A percentile compares a stretch with the other conserved stretches of the same genome.
These are phyloP conservation scores for Rhizopus microsporus DNA, from an alignment of 371 early-diverging fungal species.

Conservation along the genomic window DNA sequence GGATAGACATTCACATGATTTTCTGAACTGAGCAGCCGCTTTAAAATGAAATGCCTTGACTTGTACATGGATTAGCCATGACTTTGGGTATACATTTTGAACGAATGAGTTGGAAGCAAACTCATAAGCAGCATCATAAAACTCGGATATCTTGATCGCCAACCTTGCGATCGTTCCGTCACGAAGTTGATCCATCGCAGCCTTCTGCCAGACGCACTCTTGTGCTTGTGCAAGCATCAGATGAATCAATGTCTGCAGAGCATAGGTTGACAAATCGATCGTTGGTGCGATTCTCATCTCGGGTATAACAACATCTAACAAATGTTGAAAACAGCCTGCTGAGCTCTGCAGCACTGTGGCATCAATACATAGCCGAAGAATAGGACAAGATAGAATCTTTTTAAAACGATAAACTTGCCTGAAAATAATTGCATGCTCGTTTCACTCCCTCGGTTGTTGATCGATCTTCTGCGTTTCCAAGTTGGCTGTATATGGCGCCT, in stretches of 20 bases:
- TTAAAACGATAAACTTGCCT: conserved; percentile 45
- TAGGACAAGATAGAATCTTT: background rate
- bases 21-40: conserved; percentile 80
- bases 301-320: conserved; percentile 59
- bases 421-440: conserved; percentile 77
- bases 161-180: conserved; percentile 76
- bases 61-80: conserved; percentile 70
- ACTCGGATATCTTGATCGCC: conserved; percentile 73
- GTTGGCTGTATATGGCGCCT: conserved; percentile 79
- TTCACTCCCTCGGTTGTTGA: conserved; percentile 74
- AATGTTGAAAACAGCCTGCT: conserved; percentile 78
- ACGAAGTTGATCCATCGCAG: conserved; percentile 77
- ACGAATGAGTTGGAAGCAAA: conserved; percentile 58
- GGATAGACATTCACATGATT: conserved; percentile 71
- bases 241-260: conserved; percentile 64
- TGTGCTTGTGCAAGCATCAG: conserved; percentile 91
- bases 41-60: conserved; percentile 72
- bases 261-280: conserved; percentile 57
- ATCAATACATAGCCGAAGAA: conserved; percentile 1
- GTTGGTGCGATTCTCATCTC: conserved; percentile 59
- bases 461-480: conserved; percentile 70
- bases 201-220: conserved; percentile 86
- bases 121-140: conserved; percentile 71
- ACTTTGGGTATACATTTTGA: conserved; percentile 47
- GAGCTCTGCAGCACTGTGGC: conserved; percentile 51